Base-by-base conservation (phyloP, 768 basidiomycete genomes). In the Brasilioporus rufonigricans region DNA sequence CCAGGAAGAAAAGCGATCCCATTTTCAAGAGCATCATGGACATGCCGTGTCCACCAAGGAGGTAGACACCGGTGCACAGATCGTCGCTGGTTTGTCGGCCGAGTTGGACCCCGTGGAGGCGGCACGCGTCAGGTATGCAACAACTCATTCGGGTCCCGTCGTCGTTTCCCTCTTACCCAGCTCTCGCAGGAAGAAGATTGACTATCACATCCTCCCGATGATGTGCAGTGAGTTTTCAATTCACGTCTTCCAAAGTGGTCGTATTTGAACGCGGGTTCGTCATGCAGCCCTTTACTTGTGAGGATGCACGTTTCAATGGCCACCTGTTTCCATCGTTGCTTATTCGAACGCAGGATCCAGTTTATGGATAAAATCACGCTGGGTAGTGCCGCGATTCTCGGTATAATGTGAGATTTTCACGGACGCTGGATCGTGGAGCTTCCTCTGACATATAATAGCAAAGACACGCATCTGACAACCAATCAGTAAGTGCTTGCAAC, bases 361-460 rank as follows among this genome's bases (percentile, higher is more conserved):
- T 88, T 84, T 56, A 87, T 88, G 84, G 87, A 89, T 58, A 88
- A 88, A 71, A 84, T 81, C 0, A 89, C 87, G 0, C 72, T 89
- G 4, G 86, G 85, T 1, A 81, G 77, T 53, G 64, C 86, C 1
- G 81, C 87, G 1, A 87, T 89, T 57, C 76, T 90, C 43, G 88
- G 88, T 1, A 89, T 89, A 61, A 71, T 73, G 88, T 85, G 36
- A 56, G 78, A 57, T 36, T 51, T 31, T 12, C 16, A 36, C 4
- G 14, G 4, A 41, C 29, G 11, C 33, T 14, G 19, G 13, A 13
- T 16, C 29, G 5, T 24, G 14, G 29, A 2, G 23, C 12, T 16
- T 44, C 27, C 5, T 53, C 54, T 52, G 38, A 56, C 48, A 38
- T 27, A 3, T 32, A 40, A 41, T 48, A 89, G 87, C 52, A 70